Evolutionary conservation across 257 asterid species (phyloP).

Genomic region (Nicotiana sylvestris): DNA sequence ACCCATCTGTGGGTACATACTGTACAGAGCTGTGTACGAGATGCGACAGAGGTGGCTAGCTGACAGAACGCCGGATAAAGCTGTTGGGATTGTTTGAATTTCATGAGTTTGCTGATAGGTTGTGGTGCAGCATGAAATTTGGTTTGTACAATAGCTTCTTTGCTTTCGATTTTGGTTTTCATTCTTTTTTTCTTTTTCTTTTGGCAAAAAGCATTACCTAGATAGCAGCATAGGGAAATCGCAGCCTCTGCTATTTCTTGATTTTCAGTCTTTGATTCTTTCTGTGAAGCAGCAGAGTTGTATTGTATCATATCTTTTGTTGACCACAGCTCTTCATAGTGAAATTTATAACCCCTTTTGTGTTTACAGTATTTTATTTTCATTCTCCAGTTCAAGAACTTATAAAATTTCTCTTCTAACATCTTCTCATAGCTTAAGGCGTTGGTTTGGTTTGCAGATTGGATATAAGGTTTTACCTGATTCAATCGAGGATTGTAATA

Average conservation of each 20-base stretch:
- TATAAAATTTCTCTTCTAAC: no score
- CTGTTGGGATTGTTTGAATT: slow-evolving; percentile 13
- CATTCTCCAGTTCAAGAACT: no score
- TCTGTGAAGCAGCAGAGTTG: no score
- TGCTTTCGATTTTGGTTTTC: not conserved
- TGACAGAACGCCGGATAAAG: not conserved
- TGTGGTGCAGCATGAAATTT: slow-evolving; percentile 14
- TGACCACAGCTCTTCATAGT: no score
- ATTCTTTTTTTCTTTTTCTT: not conserved
- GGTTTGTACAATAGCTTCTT: slow-evolving; percentile 14
- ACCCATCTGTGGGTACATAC: slow-evolving; percentile 23
- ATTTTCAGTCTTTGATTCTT: no score
- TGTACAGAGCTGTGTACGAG: slow-evolving; percentile 27
- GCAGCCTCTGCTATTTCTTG: slow-evolving; percentile 9
- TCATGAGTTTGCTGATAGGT: slow-evolving; percentile 11
- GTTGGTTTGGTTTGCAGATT: no score
- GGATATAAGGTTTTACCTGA: no score
- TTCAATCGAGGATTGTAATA: no score
- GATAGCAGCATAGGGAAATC: slow-evolving; percentile 13
- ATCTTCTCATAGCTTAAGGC: no score
- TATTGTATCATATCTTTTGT: no score
- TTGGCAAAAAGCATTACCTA: slow-evolving; percentile 3
- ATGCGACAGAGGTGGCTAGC: not conserved
- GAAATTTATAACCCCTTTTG: no score
- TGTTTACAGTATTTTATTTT: no score